Evolutionary conservation across 495 filamentous ascomycete species (phyloP), one percentile per base, ranked within the genome.

Genomic region (Xanthoparmelia taractica): DNA sequence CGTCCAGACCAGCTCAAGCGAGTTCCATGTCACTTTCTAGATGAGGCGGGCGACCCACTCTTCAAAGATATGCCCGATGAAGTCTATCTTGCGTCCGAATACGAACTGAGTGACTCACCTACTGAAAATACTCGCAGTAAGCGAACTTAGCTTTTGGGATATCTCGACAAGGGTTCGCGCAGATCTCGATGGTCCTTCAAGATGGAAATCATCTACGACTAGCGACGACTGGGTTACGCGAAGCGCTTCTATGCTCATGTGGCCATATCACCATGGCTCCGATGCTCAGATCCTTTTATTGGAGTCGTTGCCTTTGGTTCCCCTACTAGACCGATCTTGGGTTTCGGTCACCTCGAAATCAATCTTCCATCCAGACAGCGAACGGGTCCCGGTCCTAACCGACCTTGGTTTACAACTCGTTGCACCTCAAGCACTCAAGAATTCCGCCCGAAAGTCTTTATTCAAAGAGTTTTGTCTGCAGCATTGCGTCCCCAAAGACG

Each of bases 381-480:
- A 59, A 8, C 60, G 63, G 0, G 60, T 71, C 17, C 27, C 31
- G 13, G 71, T 77, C 37, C 75, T 74, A 25, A 43, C 63, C 7
- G 73, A 65, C 34, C 50, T 66, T 8, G 43, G 29, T 13, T 10
- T 68, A 25, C 60, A 52, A 17, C 47, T 50, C 20, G 61, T 76
- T 6, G 47, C 73, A 12, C 58, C 67, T 4, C n/a, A 27, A 23
- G 56, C 54, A 6, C 68, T 67, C 18, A 41, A 59, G 12, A 68
- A 67, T 37, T n/a, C 40, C 1, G 52, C 67, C 4, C 64, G 75
- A 34, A 68, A 55, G 40, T 6, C 20, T n/a, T 47, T 77, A 0
- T 75, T 77, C 58, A 43, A 15, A 18, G 7, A 67, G 8, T 48
- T 77, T 11, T 74, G 73, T 4, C 69, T 69, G 12, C 25, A 62